Evolutionary conservation across 345 rosid genomes (phyloP), one percentile per base, ranked within the genome.

Genomic region (Euclidium syriacum): DNA sequence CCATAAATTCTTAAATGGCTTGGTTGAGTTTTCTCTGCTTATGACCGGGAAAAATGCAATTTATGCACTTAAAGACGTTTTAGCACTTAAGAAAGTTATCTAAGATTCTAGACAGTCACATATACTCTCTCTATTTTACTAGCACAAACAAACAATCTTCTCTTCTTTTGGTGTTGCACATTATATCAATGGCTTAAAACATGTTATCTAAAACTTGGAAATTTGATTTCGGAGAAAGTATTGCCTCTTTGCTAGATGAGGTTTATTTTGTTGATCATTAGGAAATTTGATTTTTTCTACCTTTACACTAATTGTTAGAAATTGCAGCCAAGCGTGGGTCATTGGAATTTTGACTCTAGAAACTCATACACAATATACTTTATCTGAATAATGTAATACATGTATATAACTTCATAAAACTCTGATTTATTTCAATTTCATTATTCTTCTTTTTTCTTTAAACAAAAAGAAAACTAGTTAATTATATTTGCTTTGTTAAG

Each of bases 11-110:
- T 6, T 87, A 67, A 64, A 94, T 94, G 99, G 91, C 83, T 7
- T 79, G 83, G 88, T 67, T 94, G 44, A 80, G 96, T 69, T 48
- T 85, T 10, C 79, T 94, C 22, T 85, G 90, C 83, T 42, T 90
- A 40, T 80, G 96, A 17, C 87, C n/a, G n/a, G n/a, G 97, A 2
- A 96, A 87, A 19, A 17, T 94, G 80, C 99, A 94, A 62, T 76
- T 79, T 26, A 66, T 96, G 87, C 99, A 94, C 66, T 73, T 94
- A 80, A 90, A 90, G 87, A 81, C 81, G 29, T 90, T 80, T 94
- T 90, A 61, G 80, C 90, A 85, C 90, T 87, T 74, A 87, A 85
- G 89, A 90, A 90, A 79, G 81, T 94, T 61, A 94, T 94, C 41
- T 94, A 73, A 76, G 26, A 14, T 17, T 52, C 7, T 8, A 67